phyloP scores from a whole-genome alignment of 1,284 basidiomycete genomes.

The Apiotrichum montevideense region DNA sequence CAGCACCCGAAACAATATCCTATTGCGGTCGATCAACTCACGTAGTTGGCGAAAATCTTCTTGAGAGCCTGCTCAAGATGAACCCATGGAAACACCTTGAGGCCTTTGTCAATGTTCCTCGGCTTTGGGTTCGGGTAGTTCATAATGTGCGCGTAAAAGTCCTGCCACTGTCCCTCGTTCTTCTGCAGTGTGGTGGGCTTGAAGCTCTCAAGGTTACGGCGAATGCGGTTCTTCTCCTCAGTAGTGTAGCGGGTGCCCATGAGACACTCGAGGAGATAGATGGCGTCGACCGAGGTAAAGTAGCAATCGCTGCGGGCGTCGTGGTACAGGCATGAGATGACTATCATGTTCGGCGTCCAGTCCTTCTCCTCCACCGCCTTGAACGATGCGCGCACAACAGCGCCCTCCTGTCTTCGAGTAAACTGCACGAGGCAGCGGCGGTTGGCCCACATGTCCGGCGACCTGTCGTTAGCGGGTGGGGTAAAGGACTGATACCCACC shows the following conservation, averaged over 20 bases:
- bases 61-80: conserved; percentile 71
- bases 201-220: conserved; percentile 88
- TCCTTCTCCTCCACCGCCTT: conserved; percentile 48
- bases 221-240: conserved; percentile 93
- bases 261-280: conserved; percentile 82
- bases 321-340: conserved; percentile 80
- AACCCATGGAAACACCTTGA: conserved; percentile 95
- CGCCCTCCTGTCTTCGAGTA: conserved; percentile 51
- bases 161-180: conserved; percentile 53
- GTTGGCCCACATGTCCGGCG: conserved; percentile 50
- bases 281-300: conserved; percentile 91
- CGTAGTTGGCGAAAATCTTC: conserved; percentile 93
- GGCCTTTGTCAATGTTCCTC: conserved; percentile 93
- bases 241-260: conserved; percentile 78
- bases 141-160: conserved; percentile 93
- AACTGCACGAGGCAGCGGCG: conserved; percentile 53
- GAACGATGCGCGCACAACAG: conserved; percentile 50
- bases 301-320: conserved; percentile 71
- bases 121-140: conserved; percentile 89
- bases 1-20: too few relatives aligned
- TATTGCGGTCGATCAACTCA: conserved; percentile 48
- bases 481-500: conserved; percentile 36
- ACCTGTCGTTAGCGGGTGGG: conserved; percentile 20
- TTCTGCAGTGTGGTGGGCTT: conserved; percentile 86
- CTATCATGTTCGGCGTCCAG: conserved; percentile 49